phyloP scores from a whole-genome alignment of 202 grass and related monocot genomes.

The Sporobolus alterniflorus region DNA sequence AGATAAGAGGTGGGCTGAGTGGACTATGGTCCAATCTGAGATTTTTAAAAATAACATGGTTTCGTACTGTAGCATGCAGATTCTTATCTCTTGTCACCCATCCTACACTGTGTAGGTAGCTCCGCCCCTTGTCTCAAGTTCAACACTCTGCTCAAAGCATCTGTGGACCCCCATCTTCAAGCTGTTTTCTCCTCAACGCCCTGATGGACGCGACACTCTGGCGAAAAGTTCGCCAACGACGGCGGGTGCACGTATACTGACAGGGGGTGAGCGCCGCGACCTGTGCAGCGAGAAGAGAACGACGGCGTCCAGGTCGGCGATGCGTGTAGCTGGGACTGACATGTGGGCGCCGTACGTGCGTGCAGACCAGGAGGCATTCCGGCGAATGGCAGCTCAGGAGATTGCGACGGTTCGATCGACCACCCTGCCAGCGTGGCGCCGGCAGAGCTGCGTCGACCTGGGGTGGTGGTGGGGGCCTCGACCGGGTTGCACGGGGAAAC shows the following conservation, averaged over 20 bases:
- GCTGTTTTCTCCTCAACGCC: too few relatives aligned
- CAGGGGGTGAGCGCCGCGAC: background rate
- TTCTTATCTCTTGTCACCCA: too few relatives aligned
- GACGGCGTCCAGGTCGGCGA: background rate
- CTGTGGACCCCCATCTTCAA: too few relatives aligned
- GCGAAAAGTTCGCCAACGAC: background rate
- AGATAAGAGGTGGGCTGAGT: too few relatives aligned
- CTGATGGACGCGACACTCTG: background rate
- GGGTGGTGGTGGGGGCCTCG: background rate
- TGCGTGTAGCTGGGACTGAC: background rate
- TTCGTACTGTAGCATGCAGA: too few relatives aligned
- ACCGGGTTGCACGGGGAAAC: conserved; percentile 32
- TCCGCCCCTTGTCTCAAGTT: too few relatives aligned
- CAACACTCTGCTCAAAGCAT: too few relatives aligned
- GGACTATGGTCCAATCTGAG: too few relatives aligned
- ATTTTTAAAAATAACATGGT: too few relatives aligned
- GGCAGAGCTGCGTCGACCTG: conserved; percentile 18
- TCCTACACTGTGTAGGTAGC: too few relatives aligned
- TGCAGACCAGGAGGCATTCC: background rate
- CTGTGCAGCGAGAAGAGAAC: background rate
- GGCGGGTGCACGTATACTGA: background rate
- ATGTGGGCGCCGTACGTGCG: background rate
- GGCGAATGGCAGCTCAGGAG: background rate
- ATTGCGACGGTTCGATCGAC: background rate
- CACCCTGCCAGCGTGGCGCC: background rate